Base-by-base conservation (phyloP, 2,329 filamentous ascomycete genomes). In the Fusarium lateritium region DNA sequence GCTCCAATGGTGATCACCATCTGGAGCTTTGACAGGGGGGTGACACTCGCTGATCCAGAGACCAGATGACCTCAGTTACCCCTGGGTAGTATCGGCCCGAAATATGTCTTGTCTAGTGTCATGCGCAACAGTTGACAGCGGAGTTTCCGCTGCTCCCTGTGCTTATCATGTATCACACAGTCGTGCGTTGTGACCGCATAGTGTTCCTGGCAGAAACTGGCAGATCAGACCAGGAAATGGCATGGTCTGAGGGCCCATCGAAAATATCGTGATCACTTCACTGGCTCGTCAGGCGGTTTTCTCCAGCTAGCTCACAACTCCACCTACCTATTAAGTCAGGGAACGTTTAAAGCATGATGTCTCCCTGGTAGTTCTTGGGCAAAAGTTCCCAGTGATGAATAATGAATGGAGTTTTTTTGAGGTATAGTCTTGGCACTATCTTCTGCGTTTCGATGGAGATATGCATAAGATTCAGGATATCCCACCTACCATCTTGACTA, bases 81-180 rank as follows among this genome's bases (percentile, higher is more conserved):
- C 5, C 52, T 57, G 47, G 55, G 10, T 26, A 44, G 42, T 28
- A 63, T 65, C 62, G 62, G 62, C 31, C 62, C 62, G 62, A 65
- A 56, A 53, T 14, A 36, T 39, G 36, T 64, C 26, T 9, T 11
- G 17, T 6, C 36, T 38, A 34, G 60, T 36, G 46, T 60, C 61
- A 65, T 14, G 40, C 21, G 40, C 13, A 42, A 14, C 21, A 24
- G 13, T 65, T 53, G 24, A 60, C 40, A 53, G 62, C 62, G 53
- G 62, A 65, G 62, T 13, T 43, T 65, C 60, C 60, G 62, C 60
- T 34, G 39, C 45, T 44, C 38, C 22, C 22, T 50, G 34, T 17
- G 38, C 13, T 11, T 52, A 39, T 36, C 39, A 38, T 40, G 42
- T 46, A 64, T 49, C n/a, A 21, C 50, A 22, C 50, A 22, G 19